Conservation (phyloP, 805 yeast genomes). For the Saccharomycopsis malanga region DNA sequence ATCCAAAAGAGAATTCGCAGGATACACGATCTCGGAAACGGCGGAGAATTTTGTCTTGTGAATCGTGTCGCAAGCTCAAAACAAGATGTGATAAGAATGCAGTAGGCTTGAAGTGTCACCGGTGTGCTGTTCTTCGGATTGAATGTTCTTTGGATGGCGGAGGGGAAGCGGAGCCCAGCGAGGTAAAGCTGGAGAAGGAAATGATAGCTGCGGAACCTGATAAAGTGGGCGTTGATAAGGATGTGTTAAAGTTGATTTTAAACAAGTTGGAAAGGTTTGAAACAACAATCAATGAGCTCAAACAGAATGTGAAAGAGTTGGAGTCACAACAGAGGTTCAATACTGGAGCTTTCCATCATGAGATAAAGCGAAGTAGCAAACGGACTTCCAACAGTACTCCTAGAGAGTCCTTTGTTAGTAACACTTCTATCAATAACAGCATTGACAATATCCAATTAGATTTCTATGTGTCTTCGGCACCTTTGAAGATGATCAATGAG, state of each 20-base stretch:
- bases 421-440: conserved; percentile 6
- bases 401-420: not conserved
- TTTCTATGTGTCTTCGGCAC: conserved; percentile 25
- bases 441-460: conserved; percentile 19
- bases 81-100: conserved; percentile 46
- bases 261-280: not conserved
- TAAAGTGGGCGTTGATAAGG: not conserved
- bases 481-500: conserved; percentile 32
- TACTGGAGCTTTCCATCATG: not conserved
- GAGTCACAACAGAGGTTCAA: not conserved
- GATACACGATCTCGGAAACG: not conserved
- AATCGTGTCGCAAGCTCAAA: conserved; percentile 46
- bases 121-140: conserved; percentile 42
- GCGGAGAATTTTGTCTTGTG: conserved; percentile 32
- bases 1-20: too few relatives aligned
- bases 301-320: not conserved
- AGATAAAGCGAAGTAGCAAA: not conserved
- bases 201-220: conserved; percentile 10
- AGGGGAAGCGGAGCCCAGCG: too few relatives aligned
- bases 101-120: conserved; percentile 37
- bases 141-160: conserved; percentile 39
- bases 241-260: not conserved
- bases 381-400: not conserved
- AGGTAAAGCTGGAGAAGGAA: conserved; percentile 17
- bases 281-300: not conserved